Conservation (phyloP, 2,329 filamentous ascomycete species). For the Colletotrichum godetiae region DNA sequence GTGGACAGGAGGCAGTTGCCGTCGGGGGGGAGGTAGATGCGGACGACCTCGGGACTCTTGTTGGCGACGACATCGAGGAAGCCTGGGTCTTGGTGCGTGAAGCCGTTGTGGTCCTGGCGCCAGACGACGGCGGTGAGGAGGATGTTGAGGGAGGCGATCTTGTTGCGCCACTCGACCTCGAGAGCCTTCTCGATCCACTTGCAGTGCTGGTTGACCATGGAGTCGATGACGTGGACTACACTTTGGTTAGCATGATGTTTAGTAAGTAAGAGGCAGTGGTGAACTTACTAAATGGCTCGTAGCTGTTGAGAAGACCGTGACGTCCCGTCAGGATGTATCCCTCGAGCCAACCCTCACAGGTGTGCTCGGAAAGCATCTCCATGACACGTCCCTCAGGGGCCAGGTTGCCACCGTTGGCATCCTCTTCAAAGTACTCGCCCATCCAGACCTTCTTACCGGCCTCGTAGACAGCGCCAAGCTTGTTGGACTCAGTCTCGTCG, state of each 20-base stretch:
- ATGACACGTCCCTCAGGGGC: constrained; percentile 77
- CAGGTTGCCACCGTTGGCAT: constrained; percentile 79
- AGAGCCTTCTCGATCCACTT: constrained; percentile 87
- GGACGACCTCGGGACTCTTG: constrained; percentile 82
- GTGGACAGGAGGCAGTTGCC: constrained; percentile 82
- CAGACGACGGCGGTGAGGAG: constrained; percentile 82
- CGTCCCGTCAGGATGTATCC: constrained; percentile 81
- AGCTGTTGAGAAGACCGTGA: constrained; percentile 82
- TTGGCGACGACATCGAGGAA: constrained; percentile 85
- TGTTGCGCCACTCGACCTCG: constrained; percentile 82
- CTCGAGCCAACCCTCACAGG: constrained; percentile 83
- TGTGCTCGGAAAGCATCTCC: constrained; percentile 88
- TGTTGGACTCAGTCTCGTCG: constrained; percentile 86
- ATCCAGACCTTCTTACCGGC: constrained; percentile 85
- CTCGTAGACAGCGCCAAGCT: constrained; percentile 77
- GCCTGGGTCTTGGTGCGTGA: constrained; percentile 84
- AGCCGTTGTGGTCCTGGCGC: constrained; percentile 87
- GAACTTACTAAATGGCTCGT: constrained; percentile 75
- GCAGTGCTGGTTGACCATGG: constrained; percentile 85
- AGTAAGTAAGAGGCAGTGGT: background rate
- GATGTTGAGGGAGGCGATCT: constrained; percentile 82
- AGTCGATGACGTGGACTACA: constrained; percentile 78
- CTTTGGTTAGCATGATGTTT: background rate
- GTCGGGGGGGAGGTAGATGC: constrained; percentile 84
- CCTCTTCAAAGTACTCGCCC: constrained; percentile 82